Percentiles rank a stretch among this genome's conserved stretches.
These are phyloP conservation scores for Leucocoprinus sp. DNA, from an alignment of 768 basidiomycete genomes.

Conservation along the genomic window DNA sequence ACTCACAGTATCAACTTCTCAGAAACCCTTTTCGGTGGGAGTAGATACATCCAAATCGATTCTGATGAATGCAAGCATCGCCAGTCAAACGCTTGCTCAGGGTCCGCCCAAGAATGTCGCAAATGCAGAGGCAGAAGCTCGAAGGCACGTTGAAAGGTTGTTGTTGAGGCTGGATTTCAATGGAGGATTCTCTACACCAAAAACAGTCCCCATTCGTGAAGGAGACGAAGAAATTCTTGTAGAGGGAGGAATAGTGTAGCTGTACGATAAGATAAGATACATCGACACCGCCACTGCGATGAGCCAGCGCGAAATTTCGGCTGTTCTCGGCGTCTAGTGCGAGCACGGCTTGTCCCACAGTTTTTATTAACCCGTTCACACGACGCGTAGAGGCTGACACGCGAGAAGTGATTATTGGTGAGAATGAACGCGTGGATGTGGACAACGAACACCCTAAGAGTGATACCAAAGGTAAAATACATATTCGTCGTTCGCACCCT, in stretches of 20 bases:
- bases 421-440: slow-evolving; percentile 1
- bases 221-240: slow-evolving; percentile 32
- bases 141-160: slow-evolving; percentile 76
- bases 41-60: slow-evolving; percentile 68
- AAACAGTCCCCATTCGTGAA: slow-evolving; percentile 18
- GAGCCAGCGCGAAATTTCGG: too few relatives aligned
- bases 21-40: slow-evolving; percentile 56
- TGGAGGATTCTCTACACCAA: slow-evolving; percentile 56
- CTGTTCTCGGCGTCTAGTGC: too few relatives aligned
- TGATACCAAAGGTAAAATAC: neutral
- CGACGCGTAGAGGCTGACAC: neutral
- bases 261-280: slow-evolving; percentile 13
- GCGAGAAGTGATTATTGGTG: neutral
- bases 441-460: neutral
- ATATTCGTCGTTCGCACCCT: neutral
- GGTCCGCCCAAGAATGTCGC: slow-evolving; percentile 41
- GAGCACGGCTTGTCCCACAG: too few relatives aligned
- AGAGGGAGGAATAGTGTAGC: slow-evolving; percentile 25
- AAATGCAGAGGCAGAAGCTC: slow-evolving; percentile 40
- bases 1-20: slow-evolving; percentile 66
- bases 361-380: neutral
- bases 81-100: slow-evolving; percentile 45
- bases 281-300: slow-evolving; percentile 7
- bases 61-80: slow-evolving; percentile 49
- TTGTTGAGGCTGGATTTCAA: slow-evolving; percentile 82